These are phyloP conservation scores for Heliamphora exappendiculata DNA, from an alignment of 148 eudicot genomes.

Conservation along the genomic window DNA sequence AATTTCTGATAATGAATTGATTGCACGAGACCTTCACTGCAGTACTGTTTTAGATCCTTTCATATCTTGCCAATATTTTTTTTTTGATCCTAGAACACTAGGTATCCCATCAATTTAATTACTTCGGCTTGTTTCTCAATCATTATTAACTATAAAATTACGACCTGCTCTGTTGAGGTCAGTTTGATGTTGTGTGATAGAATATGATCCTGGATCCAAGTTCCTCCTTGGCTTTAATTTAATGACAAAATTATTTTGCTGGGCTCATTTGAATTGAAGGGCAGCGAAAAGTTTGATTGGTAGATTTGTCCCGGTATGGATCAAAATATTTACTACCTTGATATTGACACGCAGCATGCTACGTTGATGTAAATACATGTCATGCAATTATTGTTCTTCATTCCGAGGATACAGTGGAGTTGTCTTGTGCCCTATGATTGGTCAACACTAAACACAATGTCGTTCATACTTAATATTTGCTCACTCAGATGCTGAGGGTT, in stretches of 20 bases:
- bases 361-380: neutral
- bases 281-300: neutral
- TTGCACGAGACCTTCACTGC: slow-evolving; percentile 4
- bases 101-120: neutral
- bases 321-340: neutral
- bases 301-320: neutral
- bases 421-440: neutral
- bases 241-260: neutral
- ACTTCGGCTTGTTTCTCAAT: neutral
- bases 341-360: neutral
- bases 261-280: neutral
- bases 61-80: neutral
- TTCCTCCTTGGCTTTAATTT: neutral
- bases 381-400: slow-evolving; percentile 5
- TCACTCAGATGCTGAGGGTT: neutral
- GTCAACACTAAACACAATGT: neutral
- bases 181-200: neutral
- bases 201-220: neutral
- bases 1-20: slow-evolving; percentile 1
- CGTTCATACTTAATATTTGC: neutral
- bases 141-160: neutral
- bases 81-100: neutral
- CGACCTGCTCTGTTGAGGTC: neutral
- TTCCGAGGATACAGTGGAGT: neutral
- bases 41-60: neutral